Conservation (phyloP, 257 asterid species). For the Penstemon newberryi region DNA sequence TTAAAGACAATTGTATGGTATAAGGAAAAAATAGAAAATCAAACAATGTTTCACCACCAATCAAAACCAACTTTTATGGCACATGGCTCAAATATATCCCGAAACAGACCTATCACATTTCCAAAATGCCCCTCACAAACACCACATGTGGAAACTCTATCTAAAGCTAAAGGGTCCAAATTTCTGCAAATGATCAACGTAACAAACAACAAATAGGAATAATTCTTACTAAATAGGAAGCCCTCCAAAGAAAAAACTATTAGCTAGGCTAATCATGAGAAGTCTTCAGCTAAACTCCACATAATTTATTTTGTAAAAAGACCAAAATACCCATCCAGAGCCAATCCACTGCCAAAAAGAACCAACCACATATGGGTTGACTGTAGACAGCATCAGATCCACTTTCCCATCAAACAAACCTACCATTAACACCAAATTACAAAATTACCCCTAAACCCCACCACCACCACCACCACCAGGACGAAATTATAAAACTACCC, state of each 20-base stretch:
- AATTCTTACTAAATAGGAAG: too few relatives aligned
- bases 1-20: too few relatives aligned
- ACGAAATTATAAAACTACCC: conserved; percentile 39
- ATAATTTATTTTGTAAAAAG: too few relatives aligned
- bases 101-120: neutral
- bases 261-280: too few relatives aligned
- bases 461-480: conserved; percentile 16
- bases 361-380: too few relatives aligned
- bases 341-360: conserved; percentile 15
- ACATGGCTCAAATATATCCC: conserved; percentile 29
- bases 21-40: too few relatives aligned
- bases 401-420: conserved; percentile 23
- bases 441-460: conserved; percentile 25
- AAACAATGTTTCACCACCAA: too few relatives aligned
- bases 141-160: too few relatives aligned
- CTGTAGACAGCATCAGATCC: conserved; percentile 31
- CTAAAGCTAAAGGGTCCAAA: neutral
- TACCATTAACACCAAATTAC: conserved; percentile 3
- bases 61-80: neutral
- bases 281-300: too few relatives aligned
- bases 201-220: too few relatives aligned
- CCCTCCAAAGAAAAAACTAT: too few relatives aligned
- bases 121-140: conserved; percentile 18
- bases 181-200: too few relatives aligned
- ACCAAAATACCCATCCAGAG: conserved; percentile 34